Base-by-base conservation (phyloP, 306 rosid genomes). In the Medicago arabica region DNA sequence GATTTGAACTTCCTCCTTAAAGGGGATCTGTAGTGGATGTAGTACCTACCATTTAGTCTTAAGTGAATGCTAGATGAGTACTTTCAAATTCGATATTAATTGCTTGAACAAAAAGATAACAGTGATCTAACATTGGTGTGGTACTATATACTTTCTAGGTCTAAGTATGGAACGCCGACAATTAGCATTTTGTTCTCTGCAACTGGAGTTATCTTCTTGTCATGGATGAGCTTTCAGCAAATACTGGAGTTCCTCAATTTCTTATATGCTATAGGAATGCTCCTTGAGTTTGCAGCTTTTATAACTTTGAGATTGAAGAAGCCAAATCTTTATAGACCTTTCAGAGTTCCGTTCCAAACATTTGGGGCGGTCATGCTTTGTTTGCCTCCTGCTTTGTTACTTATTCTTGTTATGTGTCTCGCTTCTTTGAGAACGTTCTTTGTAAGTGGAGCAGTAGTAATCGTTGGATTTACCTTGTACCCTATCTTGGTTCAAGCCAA, bases 151-250 rank as follows among this genome's bases (percentile, higher is more conserved):
- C 66, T 60, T 75, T 81, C 38, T 47, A 92, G 97, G 84, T 90
- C 96, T 8, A 91, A 78, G 83, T 81, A 89, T 67, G 98, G 98
- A 67, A 94, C 98, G 0, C 97, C 97, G 8, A 92, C 98, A 2
- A 23, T 88, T 38, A 92, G 97, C 87, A 90, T 92, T 78, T 39
- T 94, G 85, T 78, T 87, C 76, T 94, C 97, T 17, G 98, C 97
- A 28, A 60, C 87, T 17, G 98, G 97, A 64, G 97, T 92, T 49
- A 76, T 94, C 85, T 85, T 94, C 86, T 75, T 94, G 82, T 92
- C 98, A 7, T 94, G 96, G 98, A 86, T 94, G 97, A 94, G 91
- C 80, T 94, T 94, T 75, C 95, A 88, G 76, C 88, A 94, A 84
- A 94, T 94, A 64, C 54, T 94, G 64, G 97, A 94, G 76, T 92